Percentiles rank a stretch among this genome's conserved stretches.
Evolutionary conservation across 2,329 filamentous ascomycete genomes (phyloP).

Genomic region (Didymella keratinophila): DNA sequence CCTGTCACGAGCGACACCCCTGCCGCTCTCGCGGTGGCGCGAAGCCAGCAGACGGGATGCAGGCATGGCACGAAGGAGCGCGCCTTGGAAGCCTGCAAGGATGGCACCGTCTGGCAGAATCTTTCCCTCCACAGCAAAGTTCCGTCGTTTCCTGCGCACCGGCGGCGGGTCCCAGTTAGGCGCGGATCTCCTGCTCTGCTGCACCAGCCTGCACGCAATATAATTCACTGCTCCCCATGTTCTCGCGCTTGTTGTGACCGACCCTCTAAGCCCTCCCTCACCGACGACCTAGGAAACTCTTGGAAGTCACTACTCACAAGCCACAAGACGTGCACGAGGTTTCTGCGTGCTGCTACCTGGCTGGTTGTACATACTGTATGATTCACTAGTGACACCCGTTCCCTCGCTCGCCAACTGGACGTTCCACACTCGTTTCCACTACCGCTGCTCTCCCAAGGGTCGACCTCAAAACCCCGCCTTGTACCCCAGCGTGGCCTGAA

Average conservation of each 20-base stretch:
- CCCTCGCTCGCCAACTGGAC: constrained; percentile 32
- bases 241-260: constrained; percentile 24
- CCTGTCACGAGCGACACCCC: constrained; percentile 21
- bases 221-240: constrained; percentile 33
- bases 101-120: constrained; percentile 12
- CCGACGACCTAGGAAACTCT: constrained; percentile 10
- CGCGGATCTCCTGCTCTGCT: constrained; percentile 31
- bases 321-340: constrained; percentile 39
- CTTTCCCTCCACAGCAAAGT: constrained; percentile 28
- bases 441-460: constrained; percentile 29
- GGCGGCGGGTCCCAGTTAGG: constrained; percentile 27
- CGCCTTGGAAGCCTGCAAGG: constrained; percentile 28
- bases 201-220: constrained; percentile 31
- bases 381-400: constrained; percentile 37
- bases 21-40: constrained; percentile 34
- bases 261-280: constrained; percentile 19
- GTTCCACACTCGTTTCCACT: constrained; percentile 47
- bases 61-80: constrained; percentile 32
- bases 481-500: constrained; percentile 26
- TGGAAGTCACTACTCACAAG: constrained; percentile 20
- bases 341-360: constrained; percentile 19
- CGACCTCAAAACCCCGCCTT: constrained; percentile 30
- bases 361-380: constrained; percentile 17
- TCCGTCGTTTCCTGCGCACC: constrained; percentile 37
- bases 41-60: constrained; percentile 32